Evolutionary conservation across 345 rosid species (phyloP), one percentile per base, ranked within the genome.

Genomic region (Eucalyptus erythrocorys): DNA sequence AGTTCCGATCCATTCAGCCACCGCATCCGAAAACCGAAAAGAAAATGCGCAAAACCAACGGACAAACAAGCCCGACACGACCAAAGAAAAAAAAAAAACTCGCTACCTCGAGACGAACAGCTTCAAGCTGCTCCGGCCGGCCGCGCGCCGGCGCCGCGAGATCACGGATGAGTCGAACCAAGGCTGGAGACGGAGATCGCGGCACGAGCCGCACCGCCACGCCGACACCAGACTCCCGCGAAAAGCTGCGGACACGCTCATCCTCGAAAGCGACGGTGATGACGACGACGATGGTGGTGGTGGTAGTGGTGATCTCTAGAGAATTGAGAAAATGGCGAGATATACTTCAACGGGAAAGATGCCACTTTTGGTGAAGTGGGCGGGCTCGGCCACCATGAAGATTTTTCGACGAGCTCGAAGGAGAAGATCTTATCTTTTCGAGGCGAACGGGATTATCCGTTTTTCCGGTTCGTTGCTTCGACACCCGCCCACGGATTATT

Each of bases 171-270:
- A 89, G 79, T 94, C 90, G 57, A 93, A 91, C 34, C 91, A 91
- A 50, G 97, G 95, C 92, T 89, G 97, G 82, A 93, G 91, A 86
- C 91, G 96, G 89, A 93, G 91, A 89, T 92, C 86, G 42, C 91
- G 92, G 90, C 95, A 95, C 85, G 93, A 93, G 88, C 94, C 90
- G 89, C 95, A 94, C 90, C 88, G 94, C 43, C 96, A 88, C 48
- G 91, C 85, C 30, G 94, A 91, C 53, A 92, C 91, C 26, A 91
- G 91, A 89, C 91, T 94, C 88, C 94, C 91, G 89, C 95, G 93
- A 89, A 92, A 94, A 88, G 93, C 79, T n/a, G 94, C 90, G 14
- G 94, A 91, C 81, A 93, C 89, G 92, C 90, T 95, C 99, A 97
- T 97, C 51, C 12, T 89, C 82, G 50, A 86, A 1, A 43, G 45